A percentile compares a stretch with the other conserved stretches of the same genome.
Conservation (phyloP, 2,329 filamentous ascomycete species). For the Phialophora verrucosa region DNA sequence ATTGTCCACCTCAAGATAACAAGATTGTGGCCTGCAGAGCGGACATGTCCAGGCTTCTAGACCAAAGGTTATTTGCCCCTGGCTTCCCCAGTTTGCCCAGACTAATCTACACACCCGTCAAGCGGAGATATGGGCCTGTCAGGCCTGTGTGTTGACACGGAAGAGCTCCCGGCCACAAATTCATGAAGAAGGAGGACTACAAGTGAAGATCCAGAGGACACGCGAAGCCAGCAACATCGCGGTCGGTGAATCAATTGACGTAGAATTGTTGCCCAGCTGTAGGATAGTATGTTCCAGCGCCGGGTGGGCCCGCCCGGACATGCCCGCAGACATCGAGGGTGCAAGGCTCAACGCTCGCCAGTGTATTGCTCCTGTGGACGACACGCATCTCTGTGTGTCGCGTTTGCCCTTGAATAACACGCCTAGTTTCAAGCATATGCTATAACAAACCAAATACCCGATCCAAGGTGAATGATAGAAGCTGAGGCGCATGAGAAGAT, state of each 20-base stretch:
- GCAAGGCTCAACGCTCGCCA: neutral
- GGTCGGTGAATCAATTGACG: neutral
- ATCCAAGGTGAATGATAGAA: conserved; percentile 4
- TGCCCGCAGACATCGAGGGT: conserved; percentile 5
- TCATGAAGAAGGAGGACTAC: neutral
- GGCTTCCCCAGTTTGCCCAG: neutral
- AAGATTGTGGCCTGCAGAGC: conserved; percentile 21
- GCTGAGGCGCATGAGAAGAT: conserved; percentile 58
- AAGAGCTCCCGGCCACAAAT: neutral
- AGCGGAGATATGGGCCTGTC: neutral
- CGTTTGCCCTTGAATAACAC: neutral
- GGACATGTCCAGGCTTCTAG: conserved; percentile 14
- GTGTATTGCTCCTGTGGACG: neutral
- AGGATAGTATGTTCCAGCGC: too few species aligned
- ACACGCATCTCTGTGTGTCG: neutral
- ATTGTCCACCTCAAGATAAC: conserved; percentile 11
- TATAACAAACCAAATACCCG: neutral
- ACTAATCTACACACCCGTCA: neutral
- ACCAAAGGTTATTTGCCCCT: neutral
- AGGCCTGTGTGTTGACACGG: neutral
- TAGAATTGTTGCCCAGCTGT: neutral
- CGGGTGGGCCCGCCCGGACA: conserved; percentile 4
- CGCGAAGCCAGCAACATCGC: neutral
- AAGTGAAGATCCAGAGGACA: neutral
- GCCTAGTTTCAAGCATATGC: neutral